Evolutionary conservation across 345 rosid genomes (phyloP).

Genomic region (Arabis hirsuta): DNA sequence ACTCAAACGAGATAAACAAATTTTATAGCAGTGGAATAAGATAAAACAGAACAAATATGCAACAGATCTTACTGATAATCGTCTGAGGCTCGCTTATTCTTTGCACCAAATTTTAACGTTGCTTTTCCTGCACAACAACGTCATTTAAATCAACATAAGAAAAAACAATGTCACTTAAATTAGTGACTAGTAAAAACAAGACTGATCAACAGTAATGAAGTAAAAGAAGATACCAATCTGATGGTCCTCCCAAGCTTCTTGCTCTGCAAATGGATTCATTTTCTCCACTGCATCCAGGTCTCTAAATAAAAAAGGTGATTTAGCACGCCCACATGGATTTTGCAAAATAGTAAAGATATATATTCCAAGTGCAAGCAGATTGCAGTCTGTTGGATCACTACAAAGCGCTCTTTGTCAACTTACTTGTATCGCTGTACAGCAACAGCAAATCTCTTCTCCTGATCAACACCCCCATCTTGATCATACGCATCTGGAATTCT

Average conservation of each 20-base stretch:
- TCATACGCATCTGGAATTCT: slow-evolving; percentile 98
- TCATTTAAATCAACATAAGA: slow-evolving; percentile 23
- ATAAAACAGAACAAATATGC: slow-evolving; percentile 21
- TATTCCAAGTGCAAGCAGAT: slow-evolving; percentile 14
- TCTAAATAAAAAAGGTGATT: slow-evolving; percentile 45
- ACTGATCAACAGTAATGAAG: slow-evolving; percentile 2
- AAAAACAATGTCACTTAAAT: slow-evolving; percentile 30
- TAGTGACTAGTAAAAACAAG: slow-evolving; percentile 19
- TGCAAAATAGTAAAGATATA: slow-evolving; percentile 11
- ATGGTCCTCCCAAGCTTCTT: slow-evolving; percentile 99
- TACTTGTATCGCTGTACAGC: slow-evolving; percentile 88
- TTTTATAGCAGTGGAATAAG: neutral
- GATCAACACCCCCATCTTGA: slow-evolving; percentile 78
- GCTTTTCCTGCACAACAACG: slow-evolving; percentile 73
- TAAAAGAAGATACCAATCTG: slow-evolving; percentile 69
- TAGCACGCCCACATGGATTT: slow-evolving; percentile 12
- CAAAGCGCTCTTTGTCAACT: slow-evolving; percentile 39
- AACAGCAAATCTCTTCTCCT: slow-evolving; percentile 94
- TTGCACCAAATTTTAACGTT: slow-evolving; percentile 76
- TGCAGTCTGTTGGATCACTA: slow-evolving; percentile 21
- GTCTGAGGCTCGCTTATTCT: slow-evolving; percentile 67
- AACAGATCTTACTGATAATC: slow-evolving; percentile 71
- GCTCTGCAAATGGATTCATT: slow-evolving; percentile 99
- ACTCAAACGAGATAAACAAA: slow-evolving; percentile 23
- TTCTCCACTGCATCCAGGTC: slow-evolving; percentile 71